These are phyloP conservation scores for Sphagnum tenellum DNA, from an alignment of 225 moss, liverwort and hornwort genomes.

Conservation along the genomic window DNA sequence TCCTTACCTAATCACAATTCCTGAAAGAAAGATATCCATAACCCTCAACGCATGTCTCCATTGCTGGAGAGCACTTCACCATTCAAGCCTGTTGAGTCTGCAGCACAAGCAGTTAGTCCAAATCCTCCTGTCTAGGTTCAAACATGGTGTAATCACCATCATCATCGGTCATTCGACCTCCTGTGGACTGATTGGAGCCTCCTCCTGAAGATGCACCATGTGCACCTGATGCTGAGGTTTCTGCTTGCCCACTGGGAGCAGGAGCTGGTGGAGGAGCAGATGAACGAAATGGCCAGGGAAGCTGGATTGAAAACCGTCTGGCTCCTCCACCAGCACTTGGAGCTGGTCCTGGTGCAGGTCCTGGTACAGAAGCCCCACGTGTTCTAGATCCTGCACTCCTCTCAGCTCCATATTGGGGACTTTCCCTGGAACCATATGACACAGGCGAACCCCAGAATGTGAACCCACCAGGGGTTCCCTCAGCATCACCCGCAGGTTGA, in stretches of 20 bases:
- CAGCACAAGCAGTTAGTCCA: slow-evolving; percentile 14
- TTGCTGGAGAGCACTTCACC: no score
- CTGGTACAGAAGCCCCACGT: slow-evolving; percentile 26
- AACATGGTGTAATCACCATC: slow-evolving; percentile 35
- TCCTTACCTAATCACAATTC: no score
- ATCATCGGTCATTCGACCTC: slow-evolving; percentile 45
- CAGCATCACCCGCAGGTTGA: slow-evolving; percentile 35
- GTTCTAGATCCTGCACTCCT: slow-evolving; percentile 20
- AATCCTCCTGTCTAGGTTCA: slow-evolving; percentile 49
- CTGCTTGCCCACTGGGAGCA: slow-evolving; percentile 46
- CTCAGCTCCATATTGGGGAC: slow-evolving; percentile 25
- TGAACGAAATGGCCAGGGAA: slow-evolving; percentile 75
- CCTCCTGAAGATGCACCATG: slow-evolving; percentile 16
- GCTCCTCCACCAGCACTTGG: slow-evolving; percentile 21
- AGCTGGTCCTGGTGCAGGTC: slow-evolving; percentile 7
- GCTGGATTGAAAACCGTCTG: slow-evolving; percentile 74
- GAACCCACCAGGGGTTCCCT: slow-evolving; percentile 43
- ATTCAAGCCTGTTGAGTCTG: no score
- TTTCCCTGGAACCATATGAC: slow-evolving; percentile 25
- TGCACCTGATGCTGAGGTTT: slow-evolving; percentile 51
- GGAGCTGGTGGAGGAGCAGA: slow-evolving; percentile 35
- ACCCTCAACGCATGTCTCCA: no score
- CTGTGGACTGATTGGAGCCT: slow-evolving; percentile 24
- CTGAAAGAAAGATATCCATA: no score
- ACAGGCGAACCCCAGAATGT: slow-evolving; percentile 64